A percentile compares a stretch with the other conserved stretches of the same genome.
Conservation (phyloP, 495 filamentous ascomycete species). For the Aspergillus ostianus region DNA sequence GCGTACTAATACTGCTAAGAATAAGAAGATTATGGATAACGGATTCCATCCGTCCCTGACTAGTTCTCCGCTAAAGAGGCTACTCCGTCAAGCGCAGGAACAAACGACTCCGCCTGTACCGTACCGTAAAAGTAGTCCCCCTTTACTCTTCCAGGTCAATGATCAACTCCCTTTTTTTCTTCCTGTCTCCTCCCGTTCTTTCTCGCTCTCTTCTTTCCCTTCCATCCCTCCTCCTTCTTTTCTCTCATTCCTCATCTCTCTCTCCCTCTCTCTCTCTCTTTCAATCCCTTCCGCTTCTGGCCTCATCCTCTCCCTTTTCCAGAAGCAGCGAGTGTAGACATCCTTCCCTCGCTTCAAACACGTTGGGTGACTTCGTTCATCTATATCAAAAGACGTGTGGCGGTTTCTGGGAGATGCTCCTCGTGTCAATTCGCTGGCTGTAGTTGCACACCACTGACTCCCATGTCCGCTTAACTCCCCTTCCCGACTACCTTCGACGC, state of each 20-base stretch:
- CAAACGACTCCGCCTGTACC: slow-evolving; percentile 10
- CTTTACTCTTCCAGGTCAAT: slow-evolving; percentile 18
- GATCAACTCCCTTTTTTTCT: slow-evolving; percentile 23
- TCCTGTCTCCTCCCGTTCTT: slow-evolving; percentile 8
- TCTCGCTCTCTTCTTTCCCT: slow-evolving; percentile 7
- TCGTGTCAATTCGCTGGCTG: slow-evolving; percentile 12
- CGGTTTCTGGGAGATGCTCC: slow-evolving; percentile 20
- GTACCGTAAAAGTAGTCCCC: neutral
- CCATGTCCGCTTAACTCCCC: slow-evolving; percentile 4
- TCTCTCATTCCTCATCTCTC: slow-evolving; percentile 4
- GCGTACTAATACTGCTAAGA: no score
- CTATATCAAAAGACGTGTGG: slow-evolving; percentile 12
- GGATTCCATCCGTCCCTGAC: slow-evolving; percentile 24
- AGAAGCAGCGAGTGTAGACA: slow-evolving; percentile 10
- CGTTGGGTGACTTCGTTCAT: slow-evolving; percentile 1
- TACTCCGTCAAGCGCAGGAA: slow-evolving; percentile 13
- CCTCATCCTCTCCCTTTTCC: slow-evolving; percentile 4
- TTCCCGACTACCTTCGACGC: neutral
- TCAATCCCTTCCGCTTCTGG: slow-evolving; percentile 7
- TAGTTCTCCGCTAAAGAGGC: slow-evolving; percentile 6
- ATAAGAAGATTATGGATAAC: no score
- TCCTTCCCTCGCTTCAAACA: slow-evolving; percentile 11
- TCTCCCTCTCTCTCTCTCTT: slow-evolving; percentile 11
- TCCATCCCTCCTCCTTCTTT: slow-evolving; percentile 11
- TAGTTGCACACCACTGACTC: slow-evolving; percentile 3